Evolutionary conservation across 768 basidiomycete species (phyloP).

Genomic region (Boletus rubropictus): DNA sequence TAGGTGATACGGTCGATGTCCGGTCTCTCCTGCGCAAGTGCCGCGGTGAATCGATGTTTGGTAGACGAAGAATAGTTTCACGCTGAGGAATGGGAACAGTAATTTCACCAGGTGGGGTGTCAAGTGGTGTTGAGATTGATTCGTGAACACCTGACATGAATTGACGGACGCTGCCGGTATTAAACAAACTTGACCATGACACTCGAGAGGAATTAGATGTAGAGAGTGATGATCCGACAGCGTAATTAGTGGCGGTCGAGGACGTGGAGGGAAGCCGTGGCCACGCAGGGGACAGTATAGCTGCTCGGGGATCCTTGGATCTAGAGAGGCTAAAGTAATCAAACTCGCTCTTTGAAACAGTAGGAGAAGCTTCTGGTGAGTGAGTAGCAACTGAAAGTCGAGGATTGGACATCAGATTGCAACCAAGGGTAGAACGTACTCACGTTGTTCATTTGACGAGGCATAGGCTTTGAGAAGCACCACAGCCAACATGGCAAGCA

Average conservation of each 20-base stretch:
- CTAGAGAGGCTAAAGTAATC: constrained; percentile 56
- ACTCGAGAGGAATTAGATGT: constrained; percentile 63
- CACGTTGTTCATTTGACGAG: constrained; percentile 12
- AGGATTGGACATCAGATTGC: background rate
- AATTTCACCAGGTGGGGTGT: constrained; percentile 19
- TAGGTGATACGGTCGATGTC: constrained; percentile 23
- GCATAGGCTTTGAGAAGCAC: constrained; percentile 51
- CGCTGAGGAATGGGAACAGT: constrained; percentile 23
- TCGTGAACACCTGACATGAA: constrained; percentile 61
- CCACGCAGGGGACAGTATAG: constrained; percentile 47
- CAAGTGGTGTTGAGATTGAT: constrained; percentile 37
- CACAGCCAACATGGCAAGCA: constrained; percentile 72
- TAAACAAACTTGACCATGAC: constrained; percentile 79
- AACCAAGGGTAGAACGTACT: background rate
- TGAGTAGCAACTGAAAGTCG: background rate
- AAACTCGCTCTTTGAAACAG: constrained; percentile 26
- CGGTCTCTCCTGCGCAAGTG: constrained; percentile 27
- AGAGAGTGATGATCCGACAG: constrained; percentile 37
- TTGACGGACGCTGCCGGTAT: constrained; percentile 58
- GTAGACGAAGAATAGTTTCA: constrained; percentile 17
- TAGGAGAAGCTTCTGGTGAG: constrained; percentile 15
- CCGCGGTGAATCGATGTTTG: constrained; percentile 27
- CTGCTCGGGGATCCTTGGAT: constrained; percentile 34
- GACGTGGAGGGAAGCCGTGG: constrained; percentile 43
- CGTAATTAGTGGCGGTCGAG: constrained; percentile 35